Evolutionary conservation across 2,329 filamentous ascomycete genomes (phyloP), one percentile per base, ranked within the genome.

Genomic region (Paraconiothyrium brasiliense): DNA sequence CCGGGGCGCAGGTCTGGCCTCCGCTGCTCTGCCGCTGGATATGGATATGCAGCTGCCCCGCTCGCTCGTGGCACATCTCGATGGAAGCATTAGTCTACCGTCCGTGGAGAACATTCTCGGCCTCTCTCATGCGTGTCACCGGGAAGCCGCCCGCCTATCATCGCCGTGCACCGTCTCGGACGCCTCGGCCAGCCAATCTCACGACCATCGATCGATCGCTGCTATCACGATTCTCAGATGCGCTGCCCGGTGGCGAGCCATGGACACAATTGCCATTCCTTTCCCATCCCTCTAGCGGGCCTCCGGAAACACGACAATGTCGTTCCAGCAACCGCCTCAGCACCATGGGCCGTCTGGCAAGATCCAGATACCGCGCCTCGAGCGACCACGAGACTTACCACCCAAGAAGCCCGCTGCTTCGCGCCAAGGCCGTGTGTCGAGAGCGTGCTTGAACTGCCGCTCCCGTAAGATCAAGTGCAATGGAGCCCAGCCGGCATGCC

Each of bases 401-500:
- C 62, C 63, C 10, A 56, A 48, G 32, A 46, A 62, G 30, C 27
- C 60, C n/a, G 35, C 35, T 11, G 54, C 57, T 11, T 61, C 35
- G 35, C 68, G 65, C 54, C 70, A 57, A 30, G 58, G 67, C 50
- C 63, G 75, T 46, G 72, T 73, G 6, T 60, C 60, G 30, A 65
- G 71, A 30, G 78, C 78, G 6, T 80, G 78, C 57, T 61, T 73
- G 39, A 71, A 63, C 35, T 80, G 78, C 61, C 71, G 77, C 10
- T 61, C 68, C 16, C 68, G 77, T 24, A 80, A 80, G 59, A 74
- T 78, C 62, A 79, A 76, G 49, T 80, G 78, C 65, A 74, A 75
- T 65, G 78, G 78, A 4, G 64, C 60, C 30, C 71, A 67, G 27
- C 78, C 78, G 2, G 43, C 55, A 24, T 80, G 78, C 63, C 64